phyloP scores from a whole-genome alignment of 176 grass and related monocot species.

The Paspalum vaginatum region DNA sequence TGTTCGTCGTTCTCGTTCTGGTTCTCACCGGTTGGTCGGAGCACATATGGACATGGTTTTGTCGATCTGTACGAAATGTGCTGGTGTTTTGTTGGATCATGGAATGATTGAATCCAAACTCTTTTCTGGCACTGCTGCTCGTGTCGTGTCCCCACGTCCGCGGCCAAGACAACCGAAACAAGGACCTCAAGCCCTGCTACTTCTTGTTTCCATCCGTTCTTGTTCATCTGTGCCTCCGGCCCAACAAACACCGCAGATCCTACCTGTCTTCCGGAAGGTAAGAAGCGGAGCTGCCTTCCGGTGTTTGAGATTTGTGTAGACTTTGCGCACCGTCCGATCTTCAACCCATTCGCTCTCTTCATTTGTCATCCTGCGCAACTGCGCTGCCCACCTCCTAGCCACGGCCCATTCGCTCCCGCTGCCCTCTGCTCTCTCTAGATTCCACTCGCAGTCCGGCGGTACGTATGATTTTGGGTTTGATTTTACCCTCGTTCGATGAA shows the following conservation, averaged over 20 bases:
- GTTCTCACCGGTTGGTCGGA: background rate
- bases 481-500: no score
- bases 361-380: no score
- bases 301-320: no score
- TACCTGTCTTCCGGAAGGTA: no score
- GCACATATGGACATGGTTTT: background rate
- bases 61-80: background rate
- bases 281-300: no score
- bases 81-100: constrained; percentile 19
- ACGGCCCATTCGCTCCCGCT: no score
- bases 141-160: background rate
- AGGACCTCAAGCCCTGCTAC: background rate
- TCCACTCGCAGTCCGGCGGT: no score
- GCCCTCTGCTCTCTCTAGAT: no score
- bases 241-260: background rate
- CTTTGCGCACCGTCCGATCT: no score
- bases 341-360: no score
- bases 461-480: no score
- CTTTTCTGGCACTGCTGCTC: background rate
- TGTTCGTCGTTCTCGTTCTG: background rate
- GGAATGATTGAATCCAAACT: constrained; percentile 5
- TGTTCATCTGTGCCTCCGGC: background rate
- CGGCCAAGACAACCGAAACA: constrained; percentile 6
- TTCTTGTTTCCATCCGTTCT: background rate
- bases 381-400: no score